Conservation (phyloP, 176 grass and related monocot species). For the Carex littledalei region DNA sequence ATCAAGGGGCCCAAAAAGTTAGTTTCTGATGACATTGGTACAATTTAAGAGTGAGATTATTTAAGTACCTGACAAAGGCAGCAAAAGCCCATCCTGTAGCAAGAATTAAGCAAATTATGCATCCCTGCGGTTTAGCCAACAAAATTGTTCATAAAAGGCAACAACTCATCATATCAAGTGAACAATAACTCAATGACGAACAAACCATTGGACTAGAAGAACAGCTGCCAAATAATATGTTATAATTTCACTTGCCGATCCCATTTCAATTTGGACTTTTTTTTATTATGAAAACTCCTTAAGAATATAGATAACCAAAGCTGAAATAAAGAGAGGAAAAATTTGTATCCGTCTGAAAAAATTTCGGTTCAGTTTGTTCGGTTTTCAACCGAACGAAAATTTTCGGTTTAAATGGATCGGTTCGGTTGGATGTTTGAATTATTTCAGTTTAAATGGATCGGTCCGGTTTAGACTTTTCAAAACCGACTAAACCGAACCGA, state of each 20-base stretch:
- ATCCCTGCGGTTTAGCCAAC: constrained; percentile 42
- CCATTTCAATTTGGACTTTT: neutral
- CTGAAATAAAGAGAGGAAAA: neutral
- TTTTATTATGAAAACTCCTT: neutral
- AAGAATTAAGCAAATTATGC: constrained; percentile 71
- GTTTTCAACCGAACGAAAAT: too few relatives aligned
- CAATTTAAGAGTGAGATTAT: neutral
- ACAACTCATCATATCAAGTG: neutral
- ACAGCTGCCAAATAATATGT: neutral
- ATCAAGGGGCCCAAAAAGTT: neutral
- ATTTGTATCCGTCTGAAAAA: neutral
- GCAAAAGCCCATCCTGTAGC: constrained; percentile 79
- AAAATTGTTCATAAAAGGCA: neutral
- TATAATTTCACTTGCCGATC: neutral
- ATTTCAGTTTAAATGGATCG: too few relatives aligned
- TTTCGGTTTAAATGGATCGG: too few relatives aligned
- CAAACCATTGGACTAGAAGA: neutral
- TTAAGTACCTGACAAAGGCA: constrained; percentile 65
- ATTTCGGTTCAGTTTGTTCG: too few relatives aligned
- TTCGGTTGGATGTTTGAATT: too few relatives aligned
- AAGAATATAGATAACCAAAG: neutral
- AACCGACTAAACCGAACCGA: too few relatives aligned
- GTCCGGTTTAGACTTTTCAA: too few relatives aligned
- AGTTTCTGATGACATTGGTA: neutral
- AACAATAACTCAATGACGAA: neutral